These are phyloP conservation scores for Cetradonia linearis DNA, from an alignment of 495 filamentous ascomycete species.

Conservation along the genomic window DNA sequence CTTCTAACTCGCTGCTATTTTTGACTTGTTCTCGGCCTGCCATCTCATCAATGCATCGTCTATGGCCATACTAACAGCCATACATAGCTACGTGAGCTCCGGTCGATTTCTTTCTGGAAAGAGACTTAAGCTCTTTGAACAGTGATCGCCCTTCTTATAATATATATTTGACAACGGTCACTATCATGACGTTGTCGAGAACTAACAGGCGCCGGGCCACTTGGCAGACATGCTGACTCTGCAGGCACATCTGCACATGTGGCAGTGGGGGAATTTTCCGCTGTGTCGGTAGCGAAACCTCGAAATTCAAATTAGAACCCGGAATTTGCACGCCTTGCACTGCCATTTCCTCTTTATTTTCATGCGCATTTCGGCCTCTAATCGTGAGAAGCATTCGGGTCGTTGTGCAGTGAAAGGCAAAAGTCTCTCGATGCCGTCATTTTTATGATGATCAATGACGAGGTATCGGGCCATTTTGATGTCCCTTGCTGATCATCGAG, in stretches of 20 bases:
- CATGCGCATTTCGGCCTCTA: constrained; percentile 4
- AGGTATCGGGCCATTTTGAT: constrained; percentile 3
- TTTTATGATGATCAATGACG: constrained; percentile 5
- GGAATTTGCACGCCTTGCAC: background rate
- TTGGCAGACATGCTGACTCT: constrained; percentile 32
- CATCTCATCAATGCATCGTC: background rate
- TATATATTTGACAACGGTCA: background rate
- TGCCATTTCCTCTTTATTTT: constrained; percentile 3
- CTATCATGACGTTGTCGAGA: background rate
- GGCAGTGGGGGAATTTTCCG: constrained; percentile 15
- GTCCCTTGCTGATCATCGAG: constrained; percentile 17
- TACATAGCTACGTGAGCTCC: background rate
- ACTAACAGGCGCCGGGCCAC: constrained; percentile 4
- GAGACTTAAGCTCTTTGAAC: background rate
- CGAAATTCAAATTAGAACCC: constrained; percentile 4
- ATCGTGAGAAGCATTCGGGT: background rate
- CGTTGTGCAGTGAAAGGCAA: background rate
- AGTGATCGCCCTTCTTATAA: background rate
- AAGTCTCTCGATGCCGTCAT: background rate
- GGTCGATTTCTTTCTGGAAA: background rate
- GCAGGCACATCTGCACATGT: constrained; percentile 16
- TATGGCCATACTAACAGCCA: background rate
- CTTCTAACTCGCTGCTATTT: constrained; percentile 5
- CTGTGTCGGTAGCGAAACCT: constrained; percentile 2
- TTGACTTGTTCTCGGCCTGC: background rate